phyloP scores from a whole-genome alignment of 2,329 filamentous ascomycete species.

The Calonectria fujianensis region DNA sequence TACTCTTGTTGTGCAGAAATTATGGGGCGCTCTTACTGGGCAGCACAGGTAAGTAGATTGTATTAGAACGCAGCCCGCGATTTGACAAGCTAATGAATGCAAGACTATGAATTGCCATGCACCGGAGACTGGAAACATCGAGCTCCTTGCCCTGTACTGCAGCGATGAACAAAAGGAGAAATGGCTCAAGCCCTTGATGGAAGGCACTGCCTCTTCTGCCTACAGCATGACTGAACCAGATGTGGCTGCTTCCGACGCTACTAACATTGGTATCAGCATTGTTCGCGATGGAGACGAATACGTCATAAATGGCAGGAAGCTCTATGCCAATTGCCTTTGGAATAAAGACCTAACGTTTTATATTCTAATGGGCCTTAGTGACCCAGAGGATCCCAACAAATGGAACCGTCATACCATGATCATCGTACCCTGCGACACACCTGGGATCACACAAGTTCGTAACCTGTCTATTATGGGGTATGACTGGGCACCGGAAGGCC shows the following conservation, averaged over 20 bases:
- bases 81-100: conserved; percentile 60
- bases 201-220: conserved; percentile 87
- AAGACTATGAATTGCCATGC: conserved; percentile 90
- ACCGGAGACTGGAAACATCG: conserved; percentile 93
- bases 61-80: no score
- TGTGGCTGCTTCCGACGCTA: conserved; percentile 88
- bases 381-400: conserved; percentile 80
- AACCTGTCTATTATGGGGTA: conserved; percentile 94
- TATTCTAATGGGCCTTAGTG: conserved; percentile 93
- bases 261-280: conserved; percentile 89
- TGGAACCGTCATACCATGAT: conserved; percentile 94
- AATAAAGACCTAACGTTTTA: conserved; percentile 92
- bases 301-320: conserved; percentile 93
- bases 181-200: conserved; percentile 85
- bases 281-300: conserved; percentile 86
- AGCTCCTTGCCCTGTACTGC: conserved; percentile 89
- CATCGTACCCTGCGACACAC: conserved; percentile 84
- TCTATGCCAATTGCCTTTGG: conserved; percentile 94
- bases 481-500: conserved; percentile 94
- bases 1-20: conserved; percentile 96
- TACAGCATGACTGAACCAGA: conserved; percentile 94
- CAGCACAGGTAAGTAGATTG: conserved; percentile 57
- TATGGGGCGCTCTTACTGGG: conserved; percentile 86
- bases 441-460: conserved; percentile 88
- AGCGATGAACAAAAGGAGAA: conserved; percentile 85